Conservation (phyloP, 495 filamentous ascomycete genomes). For the Penicillium taxi region DNA sequence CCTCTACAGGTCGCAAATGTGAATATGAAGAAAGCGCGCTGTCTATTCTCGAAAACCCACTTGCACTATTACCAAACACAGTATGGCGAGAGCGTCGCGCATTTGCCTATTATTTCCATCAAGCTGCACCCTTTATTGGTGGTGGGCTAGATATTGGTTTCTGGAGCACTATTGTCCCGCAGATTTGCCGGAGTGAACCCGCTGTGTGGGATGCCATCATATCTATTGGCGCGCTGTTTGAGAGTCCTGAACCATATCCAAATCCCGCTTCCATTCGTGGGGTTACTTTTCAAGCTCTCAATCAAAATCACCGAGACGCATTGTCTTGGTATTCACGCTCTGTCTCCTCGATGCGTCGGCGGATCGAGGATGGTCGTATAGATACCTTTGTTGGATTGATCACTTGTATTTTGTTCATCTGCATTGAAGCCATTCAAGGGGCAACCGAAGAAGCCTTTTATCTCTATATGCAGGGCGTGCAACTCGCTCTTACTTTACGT, state of each 20-base stretch:
- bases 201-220: slow-evolving; percentile 53
- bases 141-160: slow-evolving; percentile 47
- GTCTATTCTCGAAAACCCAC: slow-evolving; percentile 7
- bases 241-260: slow-evolving; percentile 18
- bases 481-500: slow-evolving; percentile 24
- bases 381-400: slow-evolving; percentile 37
- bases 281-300: slow-evolving; percentile 19
- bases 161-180: slow-evolving; percentile 49
- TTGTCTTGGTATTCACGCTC: slow-evolving; percentile 37
- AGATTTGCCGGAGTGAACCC: slow-evolving; percentile 48
- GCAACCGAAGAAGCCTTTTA: slow-evolving; percentile 20
- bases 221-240: slow-evolving; percentile 48
- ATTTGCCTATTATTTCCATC: slow-evolving; percentile 34
- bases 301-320: slow-evolving; percentile 35
- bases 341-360: slow-evolving; percentile 41
- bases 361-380: slow-evolving; percentile 30
- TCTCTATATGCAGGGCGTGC: slow-evolving; percentile 31
- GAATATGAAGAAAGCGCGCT: slow-evolving; percentile 22
- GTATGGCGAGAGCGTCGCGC: slow-evolving; percentile 33
- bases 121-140: slow-evolving; percentile 23
- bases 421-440: slow-evolving; percentile 48
- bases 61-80: slow-evolving; percentile 20
- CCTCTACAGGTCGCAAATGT: slow-evolving; percentile 43
- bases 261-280: slow-evolving; percentile 6
- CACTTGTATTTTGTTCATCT: slow-evolving; percentile 51